Conservation (phyloP, 2,329 filamentous ascomycete species). For the Venturiaceae sp. region DNA sequence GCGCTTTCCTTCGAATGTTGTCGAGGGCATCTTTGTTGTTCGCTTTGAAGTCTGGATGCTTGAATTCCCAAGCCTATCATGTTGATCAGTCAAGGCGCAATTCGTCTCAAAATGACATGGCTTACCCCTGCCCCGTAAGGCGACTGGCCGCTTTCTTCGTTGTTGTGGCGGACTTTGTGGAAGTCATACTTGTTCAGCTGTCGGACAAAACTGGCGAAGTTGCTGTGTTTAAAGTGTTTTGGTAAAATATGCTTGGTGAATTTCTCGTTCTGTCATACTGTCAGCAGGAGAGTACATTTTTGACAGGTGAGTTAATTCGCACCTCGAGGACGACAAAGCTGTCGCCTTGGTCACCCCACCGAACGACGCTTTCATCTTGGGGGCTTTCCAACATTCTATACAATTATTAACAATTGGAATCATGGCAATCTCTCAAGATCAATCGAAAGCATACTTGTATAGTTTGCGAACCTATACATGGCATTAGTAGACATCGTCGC, state of each 20-base stretch:
- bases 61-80: conserved; percentile 82
- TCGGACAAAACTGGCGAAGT: conserved; percentile 93
- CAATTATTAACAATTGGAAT: conserved; percentile 15
- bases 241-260: conserved; percentile 96
- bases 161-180: conserved; percentile 90
- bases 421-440: not conserved
- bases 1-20: conserved; percentile 92
- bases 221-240: conserved; percentile 98
- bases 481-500: conserved; percentile 13
- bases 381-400: conserved; percentile 91
- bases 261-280: conserved; percentile 71
- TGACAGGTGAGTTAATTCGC: conserved; percentile 16
- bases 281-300: not conserved
- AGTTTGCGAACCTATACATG: conserved; percentile 77
- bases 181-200: conserved; percentile 98
- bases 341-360: conserved; percentile 91
- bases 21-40: conserved; percentile 95
- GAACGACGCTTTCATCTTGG: conserved; percentile 81
- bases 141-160: conserved; percentile 73
- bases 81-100: conserved; percentile 19
- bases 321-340: conserved; percentile 98
- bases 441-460: conserved; percentile 67
- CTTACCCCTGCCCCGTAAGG: conserved; percentile 71
- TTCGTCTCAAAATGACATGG: conserved; percentile 4
- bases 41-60: conserved; percentile 89